Evolutionary conservation across 805 yeast species (phyloP).

Genomic region (Cyberlindnera mrakii): DNA sequence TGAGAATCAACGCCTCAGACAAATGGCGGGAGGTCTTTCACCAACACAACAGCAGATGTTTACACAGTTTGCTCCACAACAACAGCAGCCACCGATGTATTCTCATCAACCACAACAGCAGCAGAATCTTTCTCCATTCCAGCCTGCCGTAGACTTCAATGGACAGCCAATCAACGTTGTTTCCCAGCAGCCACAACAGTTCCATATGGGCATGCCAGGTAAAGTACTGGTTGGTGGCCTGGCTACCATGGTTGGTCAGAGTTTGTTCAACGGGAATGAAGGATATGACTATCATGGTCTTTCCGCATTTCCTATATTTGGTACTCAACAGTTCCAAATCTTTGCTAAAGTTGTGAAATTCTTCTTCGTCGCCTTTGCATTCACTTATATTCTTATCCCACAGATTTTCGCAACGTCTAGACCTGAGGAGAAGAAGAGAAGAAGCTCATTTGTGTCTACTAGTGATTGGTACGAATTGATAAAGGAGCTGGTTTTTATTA

Average conservation of each 20-base stretch:
- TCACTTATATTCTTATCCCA: conserved; percentile 17
- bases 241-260: conserved; percentile 40
- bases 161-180: conserved; percentile 22
- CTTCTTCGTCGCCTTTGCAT: conserved; percentile 21
- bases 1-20: conserved; percentile 47
- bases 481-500: conserved; percentile 21
- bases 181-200: conserved; percentile 15
- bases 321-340: conserved; percentile 23
- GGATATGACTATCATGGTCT: conserved; percentile 36
- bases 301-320: conserved; percentile 34
- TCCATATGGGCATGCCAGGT: conserved; percentile 25
- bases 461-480: conserved; percentile 20
- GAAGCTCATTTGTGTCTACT: neutral
- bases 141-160: conserved; percentile 19
- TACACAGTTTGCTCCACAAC: conserved; percentile 8
- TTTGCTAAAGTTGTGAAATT: conserved; percentile 23
- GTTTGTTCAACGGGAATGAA: conserved; percentile 24
- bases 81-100: conserved; percentile 1
- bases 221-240: conserved; percentile 42
- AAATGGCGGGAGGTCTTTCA: conserved; percentile 6
- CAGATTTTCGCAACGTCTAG: conserved; percentile 5
- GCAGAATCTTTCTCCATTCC: conserved; percentile 14
- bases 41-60: conserved; percentile 3
- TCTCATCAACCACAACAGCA: conserved; percentile 8
- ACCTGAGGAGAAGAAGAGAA: conserved; percentile 2